Base-by-base conservation (phyloP, 2,329 filamentous ascomycete genomes). In the Ophiostoma populinum region DNA sequence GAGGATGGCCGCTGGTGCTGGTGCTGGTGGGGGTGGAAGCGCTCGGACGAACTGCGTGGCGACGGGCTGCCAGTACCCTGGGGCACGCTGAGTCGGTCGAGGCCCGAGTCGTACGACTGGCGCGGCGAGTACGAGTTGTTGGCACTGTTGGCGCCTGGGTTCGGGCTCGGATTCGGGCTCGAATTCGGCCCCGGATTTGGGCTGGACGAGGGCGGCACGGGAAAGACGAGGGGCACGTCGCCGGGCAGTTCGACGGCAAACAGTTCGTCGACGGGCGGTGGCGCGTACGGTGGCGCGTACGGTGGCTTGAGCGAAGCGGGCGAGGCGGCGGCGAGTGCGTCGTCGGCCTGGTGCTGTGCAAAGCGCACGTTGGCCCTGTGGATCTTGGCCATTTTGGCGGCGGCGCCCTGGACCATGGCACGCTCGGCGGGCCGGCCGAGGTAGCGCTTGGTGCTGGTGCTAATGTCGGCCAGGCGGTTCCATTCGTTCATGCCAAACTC, bases 401-500 rank as follows among this genome's bases (percentile, higher is more conserved):
- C 76, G 1, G 85, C 75, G 37, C 77, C 70, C 35, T 79, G 63
- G 6, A 82, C 81, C 67, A 83, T 80, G 45, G 61, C 67, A 51
- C 92, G 80, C 39, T 92, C 77, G 1, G 74, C 73, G 9, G 68
- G 63, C 41, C 76, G 76, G 7, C 65, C 61, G 35, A 98, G 68
- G 51, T 95, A 98, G 43, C 78, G 72, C 45, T 81, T 70, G 0
- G 90, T 98, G 50, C 78, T 78, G 11, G 83, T 94, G 59, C 82
- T 93, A 57, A 98, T 95, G 35, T 94, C 87, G 18, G 81, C 78
- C n/a, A 95, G 61, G 4, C 86, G 73, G 47, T 82, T 72, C 90
- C 90, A 98, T 53, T 95, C 90, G 51, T 95, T 98, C 85, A 98
- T 95, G 34, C 81, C 87, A 52, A 94, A 95, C 51, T 95, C 90